Conservation (phyloP, 2,329 filamentous ascomycete genomes). For the Onygenales sp. region DNA sequence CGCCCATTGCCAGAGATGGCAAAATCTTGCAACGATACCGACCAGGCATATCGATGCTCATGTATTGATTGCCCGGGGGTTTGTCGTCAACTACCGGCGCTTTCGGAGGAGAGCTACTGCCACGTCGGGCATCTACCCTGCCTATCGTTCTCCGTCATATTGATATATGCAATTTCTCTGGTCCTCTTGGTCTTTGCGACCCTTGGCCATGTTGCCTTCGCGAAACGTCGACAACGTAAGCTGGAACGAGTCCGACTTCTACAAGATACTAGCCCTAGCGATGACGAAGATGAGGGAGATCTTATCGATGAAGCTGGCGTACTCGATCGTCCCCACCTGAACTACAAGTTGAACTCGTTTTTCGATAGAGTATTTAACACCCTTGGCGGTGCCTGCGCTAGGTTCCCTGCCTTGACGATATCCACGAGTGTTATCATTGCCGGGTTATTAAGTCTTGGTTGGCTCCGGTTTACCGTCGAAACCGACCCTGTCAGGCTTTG, state of each 20-base stretch:
- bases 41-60: constrained; percentile 77
- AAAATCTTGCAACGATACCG: constrained; percentile 82
- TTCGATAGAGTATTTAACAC: constrained; percentile 72
- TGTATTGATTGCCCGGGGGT: constrained; percentile 86
- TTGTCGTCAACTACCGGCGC: constrained; percentile 70
- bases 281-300: constrained; percentile 90
- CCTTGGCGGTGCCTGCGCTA: constrained; percentile 70
- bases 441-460: constrained; percentile 71
- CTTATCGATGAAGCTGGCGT: constrained; percentile 66
- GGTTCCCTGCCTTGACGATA: constrained; percentile 80
- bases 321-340: constrained; percentile 66
- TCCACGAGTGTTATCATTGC: constrained; percentile 64
- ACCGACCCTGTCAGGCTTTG: constrained; percentile 83
- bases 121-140: constrained; percentile 83
- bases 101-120: constrained; percentile 63
- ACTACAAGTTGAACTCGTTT: constrained; percentile 75
- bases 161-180: constrained; percentile 71
- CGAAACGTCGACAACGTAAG: constrained; percentile 61
- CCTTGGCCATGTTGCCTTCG: constrained; percentile 66
- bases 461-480: constrained; percentile 83
- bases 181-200: constrained; percentile 56
- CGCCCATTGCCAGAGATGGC: constrained; percentile 58
- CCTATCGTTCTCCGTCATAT: constrained; percentile 82
- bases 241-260: constrained; percentile 77
- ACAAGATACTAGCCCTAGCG: constrained; percentile 72